Conservation (phyloP, 164 flowering plant genomes). For the Protea cynaroides region DNA sequence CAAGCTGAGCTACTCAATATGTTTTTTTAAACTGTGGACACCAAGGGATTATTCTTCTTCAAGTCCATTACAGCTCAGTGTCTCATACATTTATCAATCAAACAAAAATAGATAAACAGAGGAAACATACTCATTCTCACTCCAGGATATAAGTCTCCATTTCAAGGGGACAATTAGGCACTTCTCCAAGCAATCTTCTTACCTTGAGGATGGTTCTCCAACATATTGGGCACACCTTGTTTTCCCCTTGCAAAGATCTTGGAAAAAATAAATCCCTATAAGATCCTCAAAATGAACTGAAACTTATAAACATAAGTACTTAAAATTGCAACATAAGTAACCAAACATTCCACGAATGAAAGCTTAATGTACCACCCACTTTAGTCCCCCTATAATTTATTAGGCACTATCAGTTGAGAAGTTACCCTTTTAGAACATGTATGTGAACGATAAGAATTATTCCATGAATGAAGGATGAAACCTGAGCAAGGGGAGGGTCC, state of each 20-base stretch:
- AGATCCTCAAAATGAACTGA: neutral
- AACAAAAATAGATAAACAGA: neutral
- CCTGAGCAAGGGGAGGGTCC: constrained; percentile 38
- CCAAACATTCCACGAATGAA: constrained; percentile 23
- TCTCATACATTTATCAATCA: neutral
- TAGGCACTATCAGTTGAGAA: neutral
- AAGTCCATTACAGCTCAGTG: neutral
- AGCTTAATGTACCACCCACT: constrained; percentile 21
- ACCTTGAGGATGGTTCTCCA: constrained; percentile 54
- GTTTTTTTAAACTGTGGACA: too few relatives aligned
- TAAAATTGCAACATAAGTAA: constrained; percentile 23
- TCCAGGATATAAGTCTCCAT: neutral
- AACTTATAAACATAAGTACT: constrained; percentile 9
- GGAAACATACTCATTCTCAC: neutral
- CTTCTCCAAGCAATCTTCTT: constrained; percentile 28
- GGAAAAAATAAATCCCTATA: constrained; percentile 12
- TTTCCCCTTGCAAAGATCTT: constrained; percentile 55
- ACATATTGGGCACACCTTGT: constrained; percentile 63
- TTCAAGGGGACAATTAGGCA: neutral
- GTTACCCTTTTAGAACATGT: neutral
- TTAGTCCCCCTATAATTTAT: constrained; percentile 13
- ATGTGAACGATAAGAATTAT: too few relatives aligned
- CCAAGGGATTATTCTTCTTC: neutral
- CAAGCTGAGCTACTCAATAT: too few relatives aligned
- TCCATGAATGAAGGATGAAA: constrained; percentile 37